Conservation (phyloP, 2,329 filamentous ascomycete genomes). For the Fusarium staphyleae region DNA sequence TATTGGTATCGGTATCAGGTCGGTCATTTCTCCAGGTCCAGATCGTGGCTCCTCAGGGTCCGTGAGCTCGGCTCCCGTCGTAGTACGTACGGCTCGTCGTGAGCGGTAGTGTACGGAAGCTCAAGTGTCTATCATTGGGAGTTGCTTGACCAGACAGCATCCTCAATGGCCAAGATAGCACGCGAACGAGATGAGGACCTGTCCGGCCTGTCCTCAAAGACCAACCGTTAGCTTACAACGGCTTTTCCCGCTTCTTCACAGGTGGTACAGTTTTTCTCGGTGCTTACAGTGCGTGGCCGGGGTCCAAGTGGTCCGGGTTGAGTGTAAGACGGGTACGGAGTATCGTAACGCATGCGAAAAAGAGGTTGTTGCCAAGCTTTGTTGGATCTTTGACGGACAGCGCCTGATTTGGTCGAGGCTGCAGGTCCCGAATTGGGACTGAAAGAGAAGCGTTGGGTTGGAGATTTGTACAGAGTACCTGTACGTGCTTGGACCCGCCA, state of each 20-base stretch:
- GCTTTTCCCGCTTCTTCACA: constrained; percentile 1
- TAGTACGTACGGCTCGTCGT: constrained; percentile 8
- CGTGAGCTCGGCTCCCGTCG: constrained; percentile 13
- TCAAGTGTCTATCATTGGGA: constrained; percentile 18
- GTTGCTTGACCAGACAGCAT: constrained; percentile 17
- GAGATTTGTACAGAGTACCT: too few species aligned
- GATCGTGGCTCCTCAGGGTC: constrained; percentile 4
- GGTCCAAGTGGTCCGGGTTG: not conserved
- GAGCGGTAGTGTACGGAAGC: constrained; percentile 1
- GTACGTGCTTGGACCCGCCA: constrained; percentile 2
- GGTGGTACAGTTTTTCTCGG: constrained; percentile 1
- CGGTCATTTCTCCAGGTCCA: constrained; percentile 16
- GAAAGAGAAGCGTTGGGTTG: too few species aligned
- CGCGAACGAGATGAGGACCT: constrained; percentile 20
- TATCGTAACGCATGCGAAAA: constrained; percentile 3
- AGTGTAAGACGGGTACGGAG: not conserved
- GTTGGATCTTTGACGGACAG: not conserved
- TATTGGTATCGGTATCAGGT: constrained; percentile 29
- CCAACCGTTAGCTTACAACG: constrained; percentile 10
- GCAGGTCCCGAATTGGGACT: not conserved
- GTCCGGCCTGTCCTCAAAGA: constrained; percentile 2
- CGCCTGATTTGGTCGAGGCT: not conserved
- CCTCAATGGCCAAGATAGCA: not conserved
- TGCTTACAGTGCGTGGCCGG: constrained; percentile 1
- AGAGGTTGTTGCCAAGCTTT: constrained; percentile 3